A percentile compares a stretch with the other conserved stretches of the same genome.
phyloP scores from a whole-genome alignment of 306 rosid species.

The Pueraria montana region DNA sequence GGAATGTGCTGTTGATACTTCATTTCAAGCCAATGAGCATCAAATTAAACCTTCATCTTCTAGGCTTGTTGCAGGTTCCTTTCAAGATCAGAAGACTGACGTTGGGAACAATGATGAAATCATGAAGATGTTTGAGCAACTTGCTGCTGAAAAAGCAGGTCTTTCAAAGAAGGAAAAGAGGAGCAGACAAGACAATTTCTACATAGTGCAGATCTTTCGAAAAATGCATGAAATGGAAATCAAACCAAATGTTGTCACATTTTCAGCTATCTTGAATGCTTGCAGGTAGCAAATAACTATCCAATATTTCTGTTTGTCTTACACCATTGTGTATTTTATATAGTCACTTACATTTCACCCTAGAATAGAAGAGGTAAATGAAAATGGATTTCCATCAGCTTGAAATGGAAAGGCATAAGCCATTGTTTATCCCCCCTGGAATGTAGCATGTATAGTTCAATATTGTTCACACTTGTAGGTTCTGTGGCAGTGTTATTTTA shows the following conservation, averaged over 20 bases:
- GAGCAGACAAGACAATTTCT: slow-evolving; percentile 44
- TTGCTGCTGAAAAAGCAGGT: slow-evolving; percentile 72
- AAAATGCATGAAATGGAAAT: slow-evolving; percentile 70
- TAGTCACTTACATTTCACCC: neutral
- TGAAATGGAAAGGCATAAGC: slow-evolving; percentile 1
- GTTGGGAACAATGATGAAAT: slow-evolving; percentile 28
- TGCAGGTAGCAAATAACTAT: slow-evolving; percentile 74
- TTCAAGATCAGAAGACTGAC: slow-evolving; percentile 30
- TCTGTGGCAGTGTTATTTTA: neutral
- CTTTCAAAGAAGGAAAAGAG: slow-evolving; percentile 52
- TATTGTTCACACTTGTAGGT: neutral
- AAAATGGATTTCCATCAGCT: slow-evolving; percentile 10
- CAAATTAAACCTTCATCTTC: slow-evolving; percentile 37
- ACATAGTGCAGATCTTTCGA: slow-evolving; percentile 64
- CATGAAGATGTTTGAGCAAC: slow-evolving; percentile 57
- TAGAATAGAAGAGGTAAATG: neutral
- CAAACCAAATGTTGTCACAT: slow-evolving; percentile 64
- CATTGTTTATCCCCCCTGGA: neutral
- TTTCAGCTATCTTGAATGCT: slow-evolving; percentile 93
- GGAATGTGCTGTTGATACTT: slow-evolving; percentile 51
- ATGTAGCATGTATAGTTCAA: neutral
- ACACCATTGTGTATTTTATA: slow-evolving; percentile 1
- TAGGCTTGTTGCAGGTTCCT: slow-evolving; percentile 26
- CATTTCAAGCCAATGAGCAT: slow-evolving; percentile 36
- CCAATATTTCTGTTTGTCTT: slow-evolving; percentile 5